A percentile compares a stretch with the other conserved stretches of the same genome.
These are phyloP conservation scores for Debaryomyces singareniensis DNA, from an alignment of 1,139 yeast species.

Conservation along the genomic window DNA sequence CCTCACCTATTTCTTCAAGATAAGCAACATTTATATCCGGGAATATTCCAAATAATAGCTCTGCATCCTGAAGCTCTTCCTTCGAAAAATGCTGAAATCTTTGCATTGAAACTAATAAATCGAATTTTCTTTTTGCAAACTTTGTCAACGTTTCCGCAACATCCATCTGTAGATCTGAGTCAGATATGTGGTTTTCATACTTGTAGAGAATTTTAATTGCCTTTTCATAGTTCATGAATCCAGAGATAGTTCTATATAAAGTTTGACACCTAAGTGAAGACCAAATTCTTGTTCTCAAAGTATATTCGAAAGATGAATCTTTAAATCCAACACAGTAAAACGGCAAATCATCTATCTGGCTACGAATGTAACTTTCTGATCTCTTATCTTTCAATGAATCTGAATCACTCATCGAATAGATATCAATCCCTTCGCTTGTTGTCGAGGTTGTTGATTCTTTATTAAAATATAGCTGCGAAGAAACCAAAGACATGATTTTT, in stretches of 20 bases:
- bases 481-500: slow-evolving; percentile 28
- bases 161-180: slow-evolving; percentile 8
- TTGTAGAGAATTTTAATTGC: slow-evolving; percentile 45
- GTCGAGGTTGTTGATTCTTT: not conserved
- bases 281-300: slow-evolving; percentile 50
- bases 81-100: slow-evolving; percentile 24
- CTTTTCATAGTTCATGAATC: slow-evolving; percentile 51
- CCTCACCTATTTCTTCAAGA: slow-evolving; percentile 26
- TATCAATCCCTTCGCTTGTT: slow-evolving; percentile 1
- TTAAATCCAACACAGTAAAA: slow-evolving; percentile 47
- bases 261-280: slow-evolving; percentile 54
- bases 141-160: slow-evolving; percentile 16
- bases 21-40: slow-evolving; percentile 42
- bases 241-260: slow-evolving; percentile 47
- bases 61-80: slow-evolving; percentile 33
- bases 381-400: slow-evolving; percentile 7
- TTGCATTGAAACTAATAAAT: slow-evolving; percentile 43
- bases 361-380: slow-evolving; percentile 5
- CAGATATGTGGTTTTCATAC: slow-evolving; percentile 27
- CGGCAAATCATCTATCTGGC: slow-evolving; percentile 29
- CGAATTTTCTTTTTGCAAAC: slow-evolving; percentile 34
- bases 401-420: slow-evolving; percentile 12
- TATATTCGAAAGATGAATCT: slow-evolving; percentile 48
- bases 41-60: slow-evolving; percentile 33
- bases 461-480: slow-evolving; percentile 10